These are phyloP conservation scores for Leucaena leucocephala DNA, from an alignment of 306 rosid genomes.

Conservation along the genomic window DNA sequence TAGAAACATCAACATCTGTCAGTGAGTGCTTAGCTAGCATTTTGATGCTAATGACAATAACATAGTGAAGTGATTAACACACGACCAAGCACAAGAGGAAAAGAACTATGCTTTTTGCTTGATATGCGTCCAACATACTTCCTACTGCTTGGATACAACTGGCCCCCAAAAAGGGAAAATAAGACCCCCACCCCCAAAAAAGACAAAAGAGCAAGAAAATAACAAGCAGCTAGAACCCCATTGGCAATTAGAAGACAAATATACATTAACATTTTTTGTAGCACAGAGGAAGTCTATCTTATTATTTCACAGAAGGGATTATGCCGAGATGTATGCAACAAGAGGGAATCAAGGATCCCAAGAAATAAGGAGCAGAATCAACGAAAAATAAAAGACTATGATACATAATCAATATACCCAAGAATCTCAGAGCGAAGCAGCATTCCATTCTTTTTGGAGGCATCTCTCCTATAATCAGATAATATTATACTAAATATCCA, in stretches of 20 bases:
- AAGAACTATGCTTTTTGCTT: neutral
- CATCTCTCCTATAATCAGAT: neutral
- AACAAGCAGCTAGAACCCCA: neutral
- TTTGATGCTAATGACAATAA: neutral
- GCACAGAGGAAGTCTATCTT: too few species aligned
- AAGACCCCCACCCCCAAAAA: neutral
- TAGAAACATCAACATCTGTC: constrained; percentile 20
- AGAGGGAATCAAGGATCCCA: too few species aligned
- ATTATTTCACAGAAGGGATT: too few species aligned
- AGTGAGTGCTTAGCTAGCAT: constrained; percentile 29
- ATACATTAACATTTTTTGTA: neutral
- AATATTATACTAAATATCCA: neutral
- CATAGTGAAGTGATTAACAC: neutral
- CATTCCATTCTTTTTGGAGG: too few species aligned
- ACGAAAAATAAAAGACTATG: too few species aligned
- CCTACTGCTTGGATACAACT: neutral
- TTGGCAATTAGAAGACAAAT: neutral
- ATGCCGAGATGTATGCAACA: too few species aligned
- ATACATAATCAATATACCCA: too few species aligned
- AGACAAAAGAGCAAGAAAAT: neutral
- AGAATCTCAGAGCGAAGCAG: too few species aligned
- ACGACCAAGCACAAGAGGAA: neutral
- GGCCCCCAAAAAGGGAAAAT: neutral
- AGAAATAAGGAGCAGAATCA: too few species aligned
- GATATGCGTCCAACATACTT: neutral